A percentile compares a stretch with the other conserved stretches of the same genome.
Conservation (phyloP, 2,329 filamentous ascomycete species). For the Ciborinia camelliae region DNA sequence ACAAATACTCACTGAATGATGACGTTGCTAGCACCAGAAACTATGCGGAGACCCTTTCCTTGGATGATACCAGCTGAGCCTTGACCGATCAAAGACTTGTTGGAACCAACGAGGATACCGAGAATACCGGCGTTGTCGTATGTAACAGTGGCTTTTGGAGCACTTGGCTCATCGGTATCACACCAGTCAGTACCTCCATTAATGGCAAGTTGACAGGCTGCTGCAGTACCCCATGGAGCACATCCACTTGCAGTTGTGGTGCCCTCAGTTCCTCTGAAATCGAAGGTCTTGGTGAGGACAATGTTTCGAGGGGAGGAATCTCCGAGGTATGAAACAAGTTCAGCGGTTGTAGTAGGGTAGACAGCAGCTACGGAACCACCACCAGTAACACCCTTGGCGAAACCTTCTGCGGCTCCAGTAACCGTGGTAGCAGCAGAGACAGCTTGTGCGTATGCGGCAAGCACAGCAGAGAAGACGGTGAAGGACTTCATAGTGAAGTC, state of each 20-base stretch:
- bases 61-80: slow-evolving; percentile 33
- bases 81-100: slow-evolving; percentile 35
- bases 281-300: slow-evolving; percentile 53
- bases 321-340: slow-evolving; percentile 49
- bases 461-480: slow-evolving; percentile 12
- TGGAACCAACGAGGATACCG: slow-evolving; percentile 31
- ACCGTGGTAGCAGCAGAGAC: slow-evolving; percentile 35
- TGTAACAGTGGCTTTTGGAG: slow-evolving; percentile 17
- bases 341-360: slow-evolving; percentile 50
- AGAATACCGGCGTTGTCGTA: slow-evolving; percentile 32
- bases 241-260: slow-evolving; percentile 24
- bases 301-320: slow-evolving; percentile 43
- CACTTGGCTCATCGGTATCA: background rate
- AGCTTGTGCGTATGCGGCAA: slow-evolving; percentile 17
- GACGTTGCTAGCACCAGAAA: slow-evolving; percentile 31
- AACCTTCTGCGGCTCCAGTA: slow-evolving; percentile 36
- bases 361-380: slow-evolving; percentile 53
- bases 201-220: slow-evolving; percentile 49
- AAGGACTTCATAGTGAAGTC: slow-evolving; percentile 22
- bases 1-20: slow-evolving; percentile 25
- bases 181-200: slow-evolving; percentile 37
- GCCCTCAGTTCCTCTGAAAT: slow-evolving; percentile 50
- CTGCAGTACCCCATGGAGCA: slow-evolving; percentile 39
- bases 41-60: slow-evolving; percentile 35
- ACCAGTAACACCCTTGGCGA: slow-evolving; percentile 55